phyloP scores from a whole-genome alignment of 108 stramenopile species.

The Epithemia pelagica region DNA sequence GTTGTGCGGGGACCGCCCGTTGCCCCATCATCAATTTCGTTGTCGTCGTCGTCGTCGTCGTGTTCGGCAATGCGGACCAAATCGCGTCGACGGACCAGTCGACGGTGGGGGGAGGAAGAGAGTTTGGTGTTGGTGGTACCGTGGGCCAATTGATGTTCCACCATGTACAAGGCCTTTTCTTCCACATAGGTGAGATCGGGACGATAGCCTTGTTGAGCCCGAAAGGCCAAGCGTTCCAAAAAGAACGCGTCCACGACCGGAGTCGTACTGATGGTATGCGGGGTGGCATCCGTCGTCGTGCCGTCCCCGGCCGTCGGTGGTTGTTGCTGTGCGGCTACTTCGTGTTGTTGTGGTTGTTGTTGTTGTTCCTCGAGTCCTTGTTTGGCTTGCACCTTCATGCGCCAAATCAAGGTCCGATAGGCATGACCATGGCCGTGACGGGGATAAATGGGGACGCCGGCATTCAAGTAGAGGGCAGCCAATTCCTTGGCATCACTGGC shows the following conservation, averaged over 20 bases:
- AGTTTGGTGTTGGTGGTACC: neutral
- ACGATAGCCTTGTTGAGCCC: neutral
- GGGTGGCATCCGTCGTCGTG: neutral
- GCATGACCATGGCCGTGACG: conserved; percentile 21
- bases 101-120: neutral
- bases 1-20: neutral
- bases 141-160: neutral
- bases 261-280: neutral
- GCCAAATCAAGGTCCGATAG: conserved; percentile 66
- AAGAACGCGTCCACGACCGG: conserved; percentile 3
- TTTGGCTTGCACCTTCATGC: conserved; percentile 57
- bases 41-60: neutral
- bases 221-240: conserved; percentile 5
- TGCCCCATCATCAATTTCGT: too few species aligned
- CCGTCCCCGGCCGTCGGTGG: neutral
- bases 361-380: conserved; percentile 7
- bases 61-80: neutral
- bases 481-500: conserved; percentile 75
- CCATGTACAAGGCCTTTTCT: conserved; percentile 54
- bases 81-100: neutral
- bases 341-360: neutral
- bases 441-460: conserved; percentile 81
- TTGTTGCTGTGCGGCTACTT: conserved; percentile 5
- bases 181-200: conserved; percentile 46
- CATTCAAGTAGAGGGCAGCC: conserved; percentile 49